Evolutionary conservation across 495 filamentous ascomycete genomes (phyloP).

Genomic region (Penicillium arizonense): DNA sequence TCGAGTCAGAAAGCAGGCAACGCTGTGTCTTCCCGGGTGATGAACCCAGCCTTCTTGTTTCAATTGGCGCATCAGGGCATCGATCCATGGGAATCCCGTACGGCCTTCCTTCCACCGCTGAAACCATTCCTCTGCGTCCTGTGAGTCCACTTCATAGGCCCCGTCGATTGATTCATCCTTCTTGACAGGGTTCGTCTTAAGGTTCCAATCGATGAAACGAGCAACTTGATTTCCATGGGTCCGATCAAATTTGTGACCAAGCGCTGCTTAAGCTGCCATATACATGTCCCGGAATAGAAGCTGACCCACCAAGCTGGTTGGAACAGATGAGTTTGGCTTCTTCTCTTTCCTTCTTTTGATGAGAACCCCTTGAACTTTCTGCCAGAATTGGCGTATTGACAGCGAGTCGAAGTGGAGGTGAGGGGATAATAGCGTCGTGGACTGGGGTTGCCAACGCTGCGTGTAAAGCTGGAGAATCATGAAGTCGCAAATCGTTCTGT

Average conservation of each 20-base stretch:
- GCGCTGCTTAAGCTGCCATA: slow-evolving; percentile 65
- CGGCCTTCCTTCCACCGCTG: slow-evolving; percentile 60
- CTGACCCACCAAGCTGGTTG: slow-evolving; percentile 64
- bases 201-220: slow-evolving; percentile 69
- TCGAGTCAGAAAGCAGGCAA: slow-evolving; percentile 70
- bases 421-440: slow-evolving; percentile 66
- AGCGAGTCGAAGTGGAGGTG: slow-evolving; percentile 70
- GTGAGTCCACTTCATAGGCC: slow-evolving; percentile 54
- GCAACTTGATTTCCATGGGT: slow-evolving; percentile 58
- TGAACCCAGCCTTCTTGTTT: slow-evolving; percentile 70
- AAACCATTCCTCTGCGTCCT: slow-evolving; percentile 59
- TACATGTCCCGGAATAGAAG: slow-evolving; percentile 76
- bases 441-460: slow-evolving; percentile 64
- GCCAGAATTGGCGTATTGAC: slow-evolving; percentile 63
- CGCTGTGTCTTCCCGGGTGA: slow-evolving; percentile 67
- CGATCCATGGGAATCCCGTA: slow-evolving; percentile 73
- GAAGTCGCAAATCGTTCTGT: slow-evolving; percentile 70
- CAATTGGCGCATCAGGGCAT: slow-evolving; percentile 74
- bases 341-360: slow-evolving; percentile 41
- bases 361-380: slow-evolving; percentile 58
- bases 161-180: slow-evolving; percentile 14
- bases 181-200: slow-evolving; percentile 52
- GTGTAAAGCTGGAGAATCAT: slow-evolving; percentile 67
- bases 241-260: slow-evolving; percentile 57
- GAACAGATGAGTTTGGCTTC: slow-evolving; percentile 49